Evolutionary conservation across 2,329 filamentous ascomycete genomes (phyloP).

Genomic region (Fusarium buharicum): DNA sequence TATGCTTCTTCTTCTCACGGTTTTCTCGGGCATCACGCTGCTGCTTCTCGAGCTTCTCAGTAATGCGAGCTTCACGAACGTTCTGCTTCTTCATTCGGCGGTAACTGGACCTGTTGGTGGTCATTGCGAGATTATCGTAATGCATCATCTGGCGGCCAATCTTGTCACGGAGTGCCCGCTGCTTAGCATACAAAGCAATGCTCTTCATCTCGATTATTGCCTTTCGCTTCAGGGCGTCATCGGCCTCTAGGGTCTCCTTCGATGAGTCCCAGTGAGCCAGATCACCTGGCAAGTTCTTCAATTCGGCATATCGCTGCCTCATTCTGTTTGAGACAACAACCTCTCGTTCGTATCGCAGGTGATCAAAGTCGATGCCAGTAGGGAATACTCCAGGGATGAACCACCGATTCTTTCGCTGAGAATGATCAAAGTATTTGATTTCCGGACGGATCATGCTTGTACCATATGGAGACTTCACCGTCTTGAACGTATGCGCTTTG

Average conservation of each 20-base stretch:
- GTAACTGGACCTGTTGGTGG: slow-evolving; percentile 89
- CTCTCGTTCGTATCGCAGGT: slow-evolving; percentile 86
- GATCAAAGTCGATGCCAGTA: slow-evolving; percentile 86
- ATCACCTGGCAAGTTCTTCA: slow-evolving; percentile 86
- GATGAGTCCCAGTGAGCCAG: slow-evolving; percentile 87
- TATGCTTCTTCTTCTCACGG: slow-evolving; percentile 97
- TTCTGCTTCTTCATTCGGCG: slow-evolving; percentile 98
- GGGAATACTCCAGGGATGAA: slow-evolving; percentile 91
- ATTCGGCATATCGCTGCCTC: slow-evolving; percentile 81
- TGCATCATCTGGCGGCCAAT: slow-evolving; percentile 93
- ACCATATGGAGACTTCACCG: slow-evolving; percentile 78
- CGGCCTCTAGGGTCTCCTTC: slow-evolving; percentile 72
- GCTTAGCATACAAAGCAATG: slow-evolving; percentile 86
- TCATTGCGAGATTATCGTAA: slow-evolving; percentile 97
- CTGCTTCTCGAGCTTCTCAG: slow-evolving; percentile 98
- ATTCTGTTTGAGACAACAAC: slow-evolving; percentile 91
- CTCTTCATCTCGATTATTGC: slow-evolving; percentile 96
- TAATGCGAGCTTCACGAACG: slow-evolving; percentile 92
- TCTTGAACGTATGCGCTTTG: slow-evolving; percentile 71
- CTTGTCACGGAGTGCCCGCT: slow-evolving; percentile 84
- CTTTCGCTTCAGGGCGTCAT: slow-evolving; percentile 86
- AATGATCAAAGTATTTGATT: slow-evolving; percentile 85
- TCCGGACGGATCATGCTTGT: slow-evolving; percentile 61
- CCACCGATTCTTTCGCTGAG: slow-evolving; percentile 76
- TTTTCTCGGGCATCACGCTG: slow-evolving; percentile 95